These are phyloP conservation scores for Trichoderma endophyticum DNA, from an alignment of 2,329 filamentous ascomycete species.

Conservation along the genomic window DNA sequence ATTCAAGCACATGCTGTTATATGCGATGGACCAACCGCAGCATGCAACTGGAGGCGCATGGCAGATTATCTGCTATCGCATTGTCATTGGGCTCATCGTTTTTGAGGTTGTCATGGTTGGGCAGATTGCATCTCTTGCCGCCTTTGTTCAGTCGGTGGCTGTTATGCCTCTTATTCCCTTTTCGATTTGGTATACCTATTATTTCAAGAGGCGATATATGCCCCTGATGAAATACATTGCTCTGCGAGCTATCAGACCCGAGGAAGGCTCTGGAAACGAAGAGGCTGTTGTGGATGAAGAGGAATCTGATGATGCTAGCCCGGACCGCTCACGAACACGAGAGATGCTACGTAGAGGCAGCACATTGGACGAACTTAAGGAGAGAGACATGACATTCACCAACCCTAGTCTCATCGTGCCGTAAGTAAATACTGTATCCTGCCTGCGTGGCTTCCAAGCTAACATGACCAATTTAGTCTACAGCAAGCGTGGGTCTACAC, in stretches of 20 bases:
- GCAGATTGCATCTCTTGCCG: conserved; percentile 70
- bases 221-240: conserved; percentile 92
- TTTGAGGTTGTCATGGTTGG: conserved; percentile 92
- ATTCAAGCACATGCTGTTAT: conserved; percentile 96
- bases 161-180: conserved; percentile 73
- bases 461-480: conserved; percentile 43
- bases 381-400: conserved; percentile 67
- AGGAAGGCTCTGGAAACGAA: conserved; percentile 43
- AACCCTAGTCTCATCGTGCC: conserved; percentile 71
- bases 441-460: background rate
- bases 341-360: conserved; percentile 51
- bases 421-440: conserved; percentile 42
- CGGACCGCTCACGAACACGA: conserved; percentile 34
- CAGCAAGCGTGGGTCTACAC: conserved; percentile 67
- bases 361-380: conserved; percentile 69
- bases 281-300: conserved; percentile 35
- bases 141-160: conserved; percentile 68
- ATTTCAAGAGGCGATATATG: conserved; percentile 76
- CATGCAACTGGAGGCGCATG: conserved; percentile 91
- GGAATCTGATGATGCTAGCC: conserved; percentile 42
- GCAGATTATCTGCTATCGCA: conserved; percentile 93
- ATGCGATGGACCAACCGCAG: conserved; percentile 96
- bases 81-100: conserved; percentile 79
- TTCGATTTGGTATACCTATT: conserved; percentile 86
- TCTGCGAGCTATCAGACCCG: conserved; percentile 72